A percentile compares a stretch with the other conserved stretches of the same genome.
These are phyloP conservation scores for Aspergillus pseudotamarii DNA, from an alignment of 2,329 filamentous ascomycete genomes.

Conservation along the genomic window DNA sequence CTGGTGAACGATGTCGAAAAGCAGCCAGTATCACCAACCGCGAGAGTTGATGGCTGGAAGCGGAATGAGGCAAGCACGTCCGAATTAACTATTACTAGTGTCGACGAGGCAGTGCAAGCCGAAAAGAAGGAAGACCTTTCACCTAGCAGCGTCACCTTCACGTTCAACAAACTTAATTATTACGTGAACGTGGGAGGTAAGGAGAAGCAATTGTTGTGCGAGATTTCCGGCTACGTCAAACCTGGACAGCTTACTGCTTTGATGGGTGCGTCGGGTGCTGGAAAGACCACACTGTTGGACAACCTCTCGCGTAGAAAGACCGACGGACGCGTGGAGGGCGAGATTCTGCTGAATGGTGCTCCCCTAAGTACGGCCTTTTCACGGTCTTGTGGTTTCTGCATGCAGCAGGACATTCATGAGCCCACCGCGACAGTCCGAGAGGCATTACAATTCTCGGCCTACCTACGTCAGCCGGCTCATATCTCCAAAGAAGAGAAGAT, in stretches of 20 bases:
- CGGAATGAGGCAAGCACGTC: background rate
- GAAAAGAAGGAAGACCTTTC: slow-evolving; percentile 59
- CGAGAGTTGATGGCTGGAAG: background rate
- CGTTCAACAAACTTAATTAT: slow-evolving; percentile 79
- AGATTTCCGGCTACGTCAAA: slow-evolving; percentile 55
- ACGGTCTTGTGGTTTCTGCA: slow-evolving; percentile 64
- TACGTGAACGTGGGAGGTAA: slow-evolving; percentile 76
- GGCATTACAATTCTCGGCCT: slow-evolving; percentile 78
- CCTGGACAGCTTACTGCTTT: slow-evolving; percentile 54
- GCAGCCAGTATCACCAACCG: too few species aligned
- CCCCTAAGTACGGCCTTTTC: slow-evolving; percentile 59
- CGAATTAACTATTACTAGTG: slow-evolving; percentile 51
- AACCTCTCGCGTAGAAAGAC: slow-evolving; percentile 57
- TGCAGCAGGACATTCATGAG: slow-evolving; percentile 52
- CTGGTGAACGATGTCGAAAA: too few species aligned
- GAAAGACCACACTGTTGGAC: slow-evolving; percentile 61
- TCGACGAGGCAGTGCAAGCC: slow-evolving; percentile 53
- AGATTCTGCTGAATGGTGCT: slow-evolving; percentile 64
- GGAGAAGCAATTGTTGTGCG: slow-evolving; percentile 59
- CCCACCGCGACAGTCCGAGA: slow-evolving; percentile 69
- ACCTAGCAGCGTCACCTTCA: slow-evolving; percentile 59
- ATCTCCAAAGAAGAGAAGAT: slow-evolving; percentile 72
- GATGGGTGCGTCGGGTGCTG: slow-evolving; percentile 62
- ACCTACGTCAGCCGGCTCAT: slow-evolving; percentile 76
- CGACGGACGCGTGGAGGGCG: slow-evolving; percentile 63